Evolutionary conservation across 1,139 yeast genomes (phyloP), one percentile per base, ranked within the genome.

Genomic region (Blastobotrys buckinghamii): DNA sequence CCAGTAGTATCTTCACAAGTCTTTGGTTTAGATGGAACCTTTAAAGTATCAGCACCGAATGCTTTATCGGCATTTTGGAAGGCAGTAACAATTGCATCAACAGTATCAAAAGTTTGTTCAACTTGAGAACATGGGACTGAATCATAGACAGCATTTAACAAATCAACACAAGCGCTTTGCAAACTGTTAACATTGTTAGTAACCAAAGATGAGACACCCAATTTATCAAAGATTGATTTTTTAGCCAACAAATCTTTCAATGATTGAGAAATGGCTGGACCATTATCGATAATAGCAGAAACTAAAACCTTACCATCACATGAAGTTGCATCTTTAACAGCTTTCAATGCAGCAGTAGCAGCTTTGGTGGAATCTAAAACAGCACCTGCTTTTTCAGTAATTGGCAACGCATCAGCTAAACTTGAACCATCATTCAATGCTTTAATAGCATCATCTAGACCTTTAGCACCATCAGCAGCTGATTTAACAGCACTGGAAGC

Each of bases 371-470:
- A 41, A 13, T 13, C 19, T 30, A 42, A 36, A 10, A 42, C 46
- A 27, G 40, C 30, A 9, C 19, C 10, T 26, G 50, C 37, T 33
- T 38, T 19, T 12, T 32, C 27, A 32, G 37, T 35, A 29, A 47
- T 42, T 42, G 50, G 50, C 34, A 42, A 35, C 12, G 47, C 50
- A 39, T 39, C 50, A n/a, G 32, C 20, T 35, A 47, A 29, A 26
- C 29, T 19, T 19, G 37, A 27, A 13, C 17, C 26, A 20, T 15
- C 5, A 35, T 24, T 22, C 17, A 43, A 33, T 10, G 42, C 39
- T 33, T 32, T 30, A 16, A 47, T 30, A 13, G 47, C 27, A 12
- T 34, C 34, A 35, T 42, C 43, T 27, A 47, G 20, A 13, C 17
- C 30, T 15, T 33, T 16, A 24, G 45, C 43, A 19, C 36, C 40